Conservation (phyloP, 2,329 filamentous ascomycete genomes). For the Colletotrichum sp. region DNA sequence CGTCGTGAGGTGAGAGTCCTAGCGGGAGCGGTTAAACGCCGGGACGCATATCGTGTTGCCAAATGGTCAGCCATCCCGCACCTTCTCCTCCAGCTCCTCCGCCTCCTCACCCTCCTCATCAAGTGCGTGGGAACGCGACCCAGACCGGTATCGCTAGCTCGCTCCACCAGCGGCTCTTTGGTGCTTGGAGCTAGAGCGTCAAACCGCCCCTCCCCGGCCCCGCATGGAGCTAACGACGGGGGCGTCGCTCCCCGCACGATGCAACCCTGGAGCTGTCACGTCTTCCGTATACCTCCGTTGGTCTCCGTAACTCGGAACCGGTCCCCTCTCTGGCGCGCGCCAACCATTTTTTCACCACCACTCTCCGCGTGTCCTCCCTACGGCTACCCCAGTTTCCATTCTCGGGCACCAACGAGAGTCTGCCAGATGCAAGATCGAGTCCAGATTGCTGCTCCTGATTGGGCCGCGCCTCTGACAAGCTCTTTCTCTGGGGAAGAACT, state of each 20-base stretch:
- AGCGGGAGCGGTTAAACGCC: neutral
- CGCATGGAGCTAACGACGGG: conserved; percentile 16
- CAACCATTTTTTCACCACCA: neutral
- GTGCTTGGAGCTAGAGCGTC: neutral
- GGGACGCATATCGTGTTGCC: neutral
- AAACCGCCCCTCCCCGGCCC: conserved; percentile 1
- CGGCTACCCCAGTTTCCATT: neutral
- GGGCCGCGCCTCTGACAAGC: neutral
- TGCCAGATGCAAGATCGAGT: conserved; percentile 12
- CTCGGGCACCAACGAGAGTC: conserved; percentile 18
- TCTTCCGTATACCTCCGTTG: conserved; percentile 17
- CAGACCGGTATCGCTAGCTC: neutral
- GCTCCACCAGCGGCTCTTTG: conserved; percentile 18
- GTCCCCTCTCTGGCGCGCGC: neutral
- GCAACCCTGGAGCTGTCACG: conserved; percentile 11
- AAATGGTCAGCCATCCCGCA: conserved; percentile 4
- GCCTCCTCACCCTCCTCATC: neutral
- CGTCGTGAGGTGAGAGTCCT: neutral
- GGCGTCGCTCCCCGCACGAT: conserved; percentile 17
- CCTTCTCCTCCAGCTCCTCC: neutral
- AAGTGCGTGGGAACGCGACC: neutral
- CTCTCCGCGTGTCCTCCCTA: neutral
- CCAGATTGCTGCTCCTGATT: neutral
- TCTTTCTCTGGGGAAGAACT: neutral
- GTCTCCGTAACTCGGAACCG: conserved; percentile 14